These are phyloP conservation scores for Zygosaccharomyces siamensis DNA, from an alignment of 805 yeast species.

Conservation along the genomic window DNA sequence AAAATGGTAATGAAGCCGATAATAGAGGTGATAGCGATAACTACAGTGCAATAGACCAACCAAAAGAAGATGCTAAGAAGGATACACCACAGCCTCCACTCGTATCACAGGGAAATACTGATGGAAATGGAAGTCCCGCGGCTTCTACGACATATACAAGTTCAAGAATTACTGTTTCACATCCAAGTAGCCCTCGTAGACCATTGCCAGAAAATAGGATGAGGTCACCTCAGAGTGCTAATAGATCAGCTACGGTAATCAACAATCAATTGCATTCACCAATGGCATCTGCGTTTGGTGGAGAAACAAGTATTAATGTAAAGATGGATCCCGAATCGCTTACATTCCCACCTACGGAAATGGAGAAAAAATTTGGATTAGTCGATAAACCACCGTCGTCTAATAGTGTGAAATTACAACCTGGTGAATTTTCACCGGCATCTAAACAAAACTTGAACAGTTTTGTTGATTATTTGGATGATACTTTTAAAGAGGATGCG, in stretches of 20 bases:
- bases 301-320: constrained; percentile 1
- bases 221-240: constrained; percentile 26
- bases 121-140: constrained; percentile 28
- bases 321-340: background rate
- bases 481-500: constrained; percentile 21
- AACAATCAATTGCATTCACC: constrained; percentile 35
- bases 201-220: constrained; percentile 13
- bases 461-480: constrained; percentile 27
- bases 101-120: constrained; percentile 4
- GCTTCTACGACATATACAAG: constrained; percentile 35
- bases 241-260: constrained; percentile 32
- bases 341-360: constrained; percentile 5
- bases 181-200: constrained; percentile 24
- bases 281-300: constrained; percentile 15
- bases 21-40: background rate
- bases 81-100: constrained; percentile 3
- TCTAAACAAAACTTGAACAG: constrained; percentile 27
- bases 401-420: background rate
- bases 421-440: constrained; percentile 28
- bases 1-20: too few species aligned
- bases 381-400: constrained; percentile 7
- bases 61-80: background rate
- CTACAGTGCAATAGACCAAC: background rate
- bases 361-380: constrained; percentile 5
- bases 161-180: constrained; percentile 34